These are phyloP conservation scores for Yarrowia hollandica DNA, from an alignment of 805 yeast species.

Conservation along the genomic window DNA sequence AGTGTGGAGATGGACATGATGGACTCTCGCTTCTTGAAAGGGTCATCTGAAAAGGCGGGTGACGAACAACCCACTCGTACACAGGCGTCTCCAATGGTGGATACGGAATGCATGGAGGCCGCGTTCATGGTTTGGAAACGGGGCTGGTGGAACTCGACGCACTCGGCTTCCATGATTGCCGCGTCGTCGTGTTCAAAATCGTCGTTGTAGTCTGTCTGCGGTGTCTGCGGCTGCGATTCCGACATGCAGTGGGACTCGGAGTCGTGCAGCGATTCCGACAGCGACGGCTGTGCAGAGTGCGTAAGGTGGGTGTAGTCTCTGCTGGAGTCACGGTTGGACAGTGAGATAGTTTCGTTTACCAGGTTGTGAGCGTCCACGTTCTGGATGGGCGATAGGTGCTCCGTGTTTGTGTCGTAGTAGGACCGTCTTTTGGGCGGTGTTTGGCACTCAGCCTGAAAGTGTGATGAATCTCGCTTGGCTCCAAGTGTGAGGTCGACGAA, in stretches of 20 bases:
- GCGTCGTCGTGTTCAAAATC: conserved; percentile 19
- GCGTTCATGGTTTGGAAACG: conserved; percentile 11
- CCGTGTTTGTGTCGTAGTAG: conserved; percentile 22
- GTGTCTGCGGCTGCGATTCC: conserved; percentile 18
- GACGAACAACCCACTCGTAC: conserved; percentile 21
- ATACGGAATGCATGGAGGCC: conserved; percentile 17
- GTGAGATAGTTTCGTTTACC: conserved; percentile 10
- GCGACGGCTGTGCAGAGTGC: conserved; percentile 17
- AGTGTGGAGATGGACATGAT: conserved; percentile 6
- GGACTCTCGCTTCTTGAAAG: conserved; percentile 23
- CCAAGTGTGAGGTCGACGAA: conserved; percentile 11
- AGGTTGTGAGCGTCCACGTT: conserved; percentile 3
- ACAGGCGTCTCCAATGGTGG: conserved; percentile 15
- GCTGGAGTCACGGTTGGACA: conserved; percentile 3
- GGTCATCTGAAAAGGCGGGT: conserved; percentile 13
- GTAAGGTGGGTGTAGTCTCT: conserved; percentile 1
- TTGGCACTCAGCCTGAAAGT: background rate
- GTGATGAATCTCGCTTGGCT: conserved; percentile 18
- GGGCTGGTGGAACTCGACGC: conserved; percentile 15
- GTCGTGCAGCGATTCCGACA: conserved; percentile 17
- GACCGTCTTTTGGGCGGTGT: conserved; percentile 21
- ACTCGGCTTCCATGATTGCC: conserved; percentile 3
- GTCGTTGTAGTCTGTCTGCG: conserved; percentile 21
- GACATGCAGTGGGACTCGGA: conserved; percentile 25
- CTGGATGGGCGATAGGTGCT: conserved; percentile 19